These are phyloP conservation scores for Rhizopus arrhizus DNA, from an alignment of 371 early-diverging fungal genomes.

Conservation along the genomic window DNA sequence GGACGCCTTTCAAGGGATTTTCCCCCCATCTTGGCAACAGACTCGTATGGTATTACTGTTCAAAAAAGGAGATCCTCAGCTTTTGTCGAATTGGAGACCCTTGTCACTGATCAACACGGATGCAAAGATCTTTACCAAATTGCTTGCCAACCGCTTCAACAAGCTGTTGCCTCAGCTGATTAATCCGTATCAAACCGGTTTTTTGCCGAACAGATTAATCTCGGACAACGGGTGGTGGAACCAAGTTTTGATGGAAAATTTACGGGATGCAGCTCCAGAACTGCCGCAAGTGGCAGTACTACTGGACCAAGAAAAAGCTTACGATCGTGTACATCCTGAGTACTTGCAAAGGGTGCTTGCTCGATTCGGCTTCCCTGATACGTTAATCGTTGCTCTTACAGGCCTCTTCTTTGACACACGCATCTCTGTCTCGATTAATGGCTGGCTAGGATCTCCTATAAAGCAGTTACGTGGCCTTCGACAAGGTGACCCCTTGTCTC, in stretches of 20 bases:
- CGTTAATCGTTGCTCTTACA: not conserved
- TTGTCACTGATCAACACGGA: conserved; percentile 32
- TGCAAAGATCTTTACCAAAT: conserved; percentile 30
- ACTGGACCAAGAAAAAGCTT: conserved; percentile 30
- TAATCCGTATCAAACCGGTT: conserved; percentile 23
- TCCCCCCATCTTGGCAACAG: conserved; percentile 19
- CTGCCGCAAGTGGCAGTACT: conserved; percentile 1
- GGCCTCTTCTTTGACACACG: conserved; percentile 23
- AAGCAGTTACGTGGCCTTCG: conserved; percentile 20
- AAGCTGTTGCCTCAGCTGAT: conserved; percentile 1
- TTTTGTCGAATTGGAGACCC: conserved; percentile 30
- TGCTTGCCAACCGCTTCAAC: conserved; percentile 23
- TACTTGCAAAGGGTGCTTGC: conserved; percentile 12
- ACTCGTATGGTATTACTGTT: conserved; percentile 33
- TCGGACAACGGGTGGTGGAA: conserved; percentile 27
- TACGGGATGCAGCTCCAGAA: not conserved
- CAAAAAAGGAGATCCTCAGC: conserved; percentile 37
- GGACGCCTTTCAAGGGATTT: conserved; percentile 10
- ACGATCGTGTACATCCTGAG: conserved; percentile 29
- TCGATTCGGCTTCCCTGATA: conserved; percentile 12
- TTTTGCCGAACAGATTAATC: conserved; percentile 15
- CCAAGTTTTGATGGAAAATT: conserved; percentile 18
- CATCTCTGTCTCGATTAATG: conserved; percentile 17
- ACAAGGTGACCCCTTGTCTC: conserved; percentile 28
- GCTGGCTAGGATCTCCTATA: conserved; percentile 11